phyloP scores from a whole-genome alignment of 1,284 basidiomycete genomes.

The Trichosporon inkin region DNA sequence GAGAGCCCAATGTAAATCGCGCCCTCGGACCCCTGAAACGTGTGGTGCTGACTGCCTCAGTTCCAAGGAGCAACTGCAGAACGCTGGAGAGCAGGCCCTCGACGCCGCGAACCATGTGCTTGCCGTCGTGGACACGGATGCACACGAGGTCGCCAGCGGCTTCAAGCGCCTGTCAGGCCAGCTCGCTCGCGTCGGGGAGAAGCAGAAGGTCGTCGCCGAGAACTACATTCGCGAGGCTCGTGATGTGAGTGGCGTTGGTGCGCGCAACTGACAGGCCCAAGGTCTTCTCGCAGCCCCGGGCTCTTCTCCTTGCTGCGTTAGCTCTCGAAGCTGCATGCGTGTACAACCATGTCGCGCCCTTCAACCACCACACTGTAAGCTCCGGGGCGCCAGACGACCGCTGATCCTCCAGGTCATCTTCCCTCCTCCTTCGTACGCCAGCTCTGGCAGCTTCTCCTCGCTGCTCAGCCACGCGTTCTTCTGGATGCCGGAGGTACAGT shows the following conservation, averaged over 20 bases:
- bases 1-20: constrained; percentile 37
- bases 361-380: constrained; percentile 36
- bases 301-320: constrained; percentile 32
- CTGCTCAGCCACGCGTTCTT: constrained; percentile 39
- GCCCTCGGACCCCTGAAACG: not conserved
- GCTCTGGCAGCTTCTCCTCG: constrained; percentile 32
- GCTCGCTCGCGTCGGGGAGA: constrained; percentile 20
- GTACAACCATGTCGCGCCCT: constrained; percentile 37
- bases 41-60: constrained; percentile 7
- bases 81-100: constrained; percentile 17
- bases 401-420: constrained; percentile 28
- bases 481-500: constrained; percentile 39
- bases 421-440: constrained; percentile 34
- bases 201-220: constrained; percentile 23
- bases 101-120: constrained; percentile 16
- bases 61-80: constrained; percentile 8
- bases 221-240: constrained; percentile 24
- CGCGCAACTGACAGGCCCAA: constrained; percentile 15
- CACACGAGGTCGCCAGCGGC: constrained; percentile 16
- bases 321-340: constrained; percentile 37
- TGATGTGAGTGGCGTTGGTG: constrained; percentile 9
- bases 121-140: constrained; percentile 25
- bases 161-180: constrained; percentile 11
- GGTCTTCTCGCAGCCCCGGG: constrained; percentile 35
- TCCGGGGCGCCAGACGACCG: not conserved